Conservation (phyloP, 1,284 basidiomycete species). For the Ganoderma lucidum region DNA sequence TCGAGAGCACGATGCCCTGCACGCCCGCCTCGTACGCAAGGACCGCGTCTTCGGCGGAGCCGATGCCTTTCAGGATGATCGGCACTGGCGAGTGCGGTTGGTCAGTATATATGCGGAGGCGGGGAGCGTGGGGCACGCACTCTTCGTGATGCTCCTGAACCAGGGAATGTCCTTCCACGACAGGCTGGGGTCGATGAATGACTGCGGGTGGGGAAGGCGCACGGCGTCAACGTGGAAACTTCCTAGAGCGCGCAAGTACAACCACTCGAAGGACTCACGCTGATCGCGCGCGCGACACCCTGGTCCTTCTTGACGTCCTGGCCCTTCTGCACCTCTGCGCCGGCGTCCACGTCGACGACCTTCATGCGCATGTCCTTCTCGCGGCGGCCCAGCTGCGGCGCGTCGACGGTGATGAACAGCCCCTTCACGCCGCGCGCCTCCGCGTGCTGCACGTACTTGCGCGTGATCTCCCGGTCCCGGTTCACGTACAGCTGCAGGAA, state of each 20-base stretch:
- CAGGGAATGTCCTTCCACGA: slow-evolving; percentile 90
- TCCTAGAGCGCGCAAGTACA: neutral
- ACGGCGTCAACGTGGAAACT: slow-evolving; percentile 2
- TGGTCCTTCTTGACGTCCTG: slow-evolving; percentile 55
- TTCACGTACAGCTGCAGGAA: slow-evolving; percentile 92
- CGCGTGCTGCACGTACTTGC: slow-evolving; percentile 85
- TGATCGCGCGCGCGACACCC: slow-evolving; percentile 43
- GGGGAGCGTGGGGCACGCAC: slow-evolving; percentile 47
- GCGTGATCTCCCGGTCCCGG: slow-evolving; percentile 83
- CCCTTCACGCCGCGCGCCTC: slow-evolving; percentile 86
- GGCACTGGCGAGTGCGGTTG: slow-evolving; percentile 66
- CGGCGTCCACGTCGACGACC: slow-evolving; percentile 60
- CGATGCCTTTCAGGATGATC: slow-evolving; percentile 91
- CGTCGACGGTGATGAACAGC: slow-evolving; percentile 94
- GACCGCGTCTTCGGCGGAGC: slow-evolving; percentile 80
- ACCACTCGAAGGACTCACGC: slow-evolving; percentile 27
- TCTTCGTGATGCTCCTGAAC: slow-evolving; percentile 90
- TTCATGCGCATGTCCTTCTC: slow-evolving; percentile 97
- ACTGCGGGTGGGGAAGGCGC: too few relatives aligned
- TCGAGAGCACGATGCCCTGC: slow-evolving; percentile 87
- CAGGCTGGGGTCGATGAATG: slow-evolving; percentile 93
- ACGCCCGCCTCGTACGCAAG: slow-evolving; percentile 85
- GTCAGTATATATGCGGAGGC: neutral
- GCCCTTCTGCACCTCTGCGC: slow-evolving; percentile 48
- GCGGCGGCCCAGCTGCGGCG: slow-evolving; percentile 89